Conservation (phyloP, 352 stramenopile genomes). For the Peronospora farinosa region DNA sequence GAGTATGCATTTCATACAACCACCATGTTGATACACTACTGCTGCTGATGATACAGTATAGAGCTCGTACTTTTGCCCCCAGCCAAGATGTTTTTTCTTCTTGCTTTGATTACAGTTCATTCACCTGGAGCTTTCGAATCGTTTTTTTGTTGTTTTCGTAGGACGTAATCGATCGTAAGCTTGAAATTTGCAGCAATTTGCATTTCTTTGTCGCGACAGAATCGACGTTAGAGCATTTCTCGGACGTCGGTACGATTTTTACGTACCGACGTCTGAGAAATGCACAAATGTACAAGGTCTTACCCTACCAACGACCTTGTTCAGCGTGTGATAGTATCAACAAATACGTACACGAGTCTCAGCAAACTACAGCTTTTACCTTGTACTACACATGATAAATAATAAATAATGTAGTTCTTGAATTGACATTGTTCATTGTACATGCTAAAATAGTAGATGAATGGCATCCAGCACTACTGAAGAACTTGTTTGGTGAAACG, state of each 20-base stretch:
- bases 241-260: constrained; percentile 26
- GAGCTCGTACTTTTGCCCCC: too few relatives aligned
- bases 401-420: too few relatives aligned
- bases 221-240: constrained; percentile 7
- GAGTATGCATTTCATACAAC: constrained; percentile 19
- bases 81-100: too few relatives aligned
- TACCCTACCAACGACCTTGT: constrained; percentile 51
- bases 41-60: not conserved
- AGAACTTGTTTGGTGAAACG: constrained; percentile 32
- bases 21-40: not conserved
- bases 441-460: too few relatives aligned
- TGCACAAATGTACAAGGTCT: too few relatives aligned
- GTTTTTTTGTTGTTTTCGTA: constrained; percentile 46
- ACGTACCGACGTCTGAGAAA: too few relatives aligned
- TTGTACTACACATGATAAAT: too few relatives aligned
- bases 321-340: constrained; percentile 63
- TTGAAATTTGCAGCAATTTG: constrained; percentile 33
- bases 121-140: constrained; percentile 47
- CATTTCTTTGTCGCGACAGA: constrained; percentile 11
- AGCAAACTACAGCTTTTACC: constrained; percentile 2
- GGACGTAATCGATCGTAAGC: constrained; percentile 43
- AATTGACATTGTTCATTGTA: too few relatives aligned
- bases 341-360: constrained; percentile 58
- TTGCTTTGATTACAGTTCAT: constrained; percentile 8
- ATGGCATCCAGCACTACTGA: constrained; percentile 8